Evolutionary conservation across 768 basidiomycete species (phyloP).

Genomic region (Clitopilus passeckerianus): DNA sequence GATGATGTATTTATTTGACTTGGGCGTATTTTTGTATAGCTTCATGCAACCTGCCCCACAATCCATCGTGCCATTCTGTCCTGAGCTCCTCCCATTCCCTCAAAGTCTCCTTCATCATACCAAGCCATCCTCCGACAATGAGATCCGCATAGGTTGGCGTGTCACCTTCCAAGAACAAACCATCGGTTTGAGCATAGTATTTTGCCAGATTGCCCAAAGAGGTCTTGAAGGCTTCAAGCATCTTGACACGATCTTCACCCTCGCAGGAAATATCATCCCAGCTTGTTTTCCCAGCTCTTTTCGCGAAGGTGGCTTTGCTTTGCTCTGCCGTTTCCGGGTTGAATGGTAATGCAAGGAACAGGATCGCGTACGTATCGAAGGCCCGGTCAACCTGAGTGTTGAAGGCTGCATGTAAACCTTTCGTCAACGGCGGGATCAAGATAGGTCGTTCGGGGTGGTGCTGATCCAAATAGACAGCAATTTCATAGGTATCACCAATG

Average conservation of each 20-base stretch:
- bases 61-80: not conserved
- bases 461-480: not conserved
- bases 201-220: not conserved
- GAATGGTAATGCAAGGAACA: not conserved
- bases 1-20: too few species aligned
- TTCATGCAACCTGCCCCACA: not conserved
- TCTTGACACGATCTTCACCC: not conserved
- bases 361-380: not conserved
- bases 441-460: not conserved
- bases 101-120: not conserved
- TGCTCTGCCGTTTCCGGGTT: not conserved
- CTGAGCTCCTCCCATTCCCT: not conserved
- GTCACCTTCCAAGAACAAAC: not conserved
- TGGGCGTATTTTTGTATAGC: too few species aligned
- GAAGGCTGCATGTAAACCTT: not conserved
- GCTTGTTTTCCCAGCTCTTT: not conserved
- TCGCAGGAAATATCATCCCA: not conserved
- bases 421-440: not conserved
- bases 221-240: not conserved
- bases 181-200: not conserved
- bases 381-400: not conserved
- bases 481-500: not conserved
- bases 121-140: not conserved
- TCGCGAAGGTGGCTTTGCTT: not conserved
- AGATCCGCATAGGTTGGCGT: not conserved